Conservation (phyloP, 805 yeast species). For the Yueomyces sp. region DNA sequence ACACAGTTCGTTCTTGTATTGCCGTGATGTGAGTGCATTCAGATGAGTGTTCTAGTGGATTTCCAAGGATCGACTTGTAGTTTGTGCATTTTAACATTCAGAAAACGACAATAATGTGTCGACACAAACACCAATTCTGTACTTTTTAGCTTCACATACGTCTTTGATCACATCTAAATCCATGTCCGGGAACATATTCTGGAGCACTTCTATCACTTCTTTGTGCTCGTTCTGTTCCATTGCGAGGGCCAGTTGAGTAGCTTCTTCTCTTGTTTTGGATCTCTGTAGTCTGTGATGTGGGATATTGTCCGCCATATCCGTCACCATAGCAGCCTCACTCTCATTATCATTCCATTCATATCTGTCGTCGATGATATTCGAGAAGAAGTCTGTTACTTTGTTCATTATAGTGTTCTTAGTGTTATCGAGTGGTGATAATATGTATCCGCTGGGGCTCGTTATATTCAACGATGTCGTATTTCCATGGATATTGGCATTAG, state of each 20-base stretch:
- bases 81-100: slow-evolving; percentile 1
- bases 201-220: slow-evolving; percentile 35
- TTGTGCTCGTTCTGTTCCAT: slow-evolving; percentile 31
- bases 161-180: slow-evolving; percentile 60
- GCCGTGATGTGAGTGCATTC: no score
- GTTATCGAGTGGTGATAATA: slow-evolving; percentile 16
- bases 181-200: slow-evolving; percentile 62
- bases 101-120: slow-evolving; percentile 30
- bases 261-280: slow-evolving; percentile 1
- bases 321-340: not conserved
- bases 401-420: slow-evolving; percentile 11
- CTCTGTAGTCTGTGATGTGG: not conserved
- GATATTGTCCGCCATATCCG: not conserved
- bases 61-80: no score
- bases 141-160: slow-evolving; percentile 50
- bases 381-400: slow-evolving; percentile 14
- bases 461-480: not conserved
- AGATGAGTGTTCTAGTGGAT: no score
- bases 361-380: slow-evolving; percentile 1
- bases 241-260: slow-evolving; percentile 23
- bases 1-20: no score
- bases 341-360: not conserved
- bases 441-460: slow-evolving; percentile 8
- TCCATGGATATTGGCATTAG: not conserved
- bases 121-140: slow-evolving; percentile 58